Conservation (phyloP, 148 eudicot species). For the Rhododendron griersonianum region DNA sequence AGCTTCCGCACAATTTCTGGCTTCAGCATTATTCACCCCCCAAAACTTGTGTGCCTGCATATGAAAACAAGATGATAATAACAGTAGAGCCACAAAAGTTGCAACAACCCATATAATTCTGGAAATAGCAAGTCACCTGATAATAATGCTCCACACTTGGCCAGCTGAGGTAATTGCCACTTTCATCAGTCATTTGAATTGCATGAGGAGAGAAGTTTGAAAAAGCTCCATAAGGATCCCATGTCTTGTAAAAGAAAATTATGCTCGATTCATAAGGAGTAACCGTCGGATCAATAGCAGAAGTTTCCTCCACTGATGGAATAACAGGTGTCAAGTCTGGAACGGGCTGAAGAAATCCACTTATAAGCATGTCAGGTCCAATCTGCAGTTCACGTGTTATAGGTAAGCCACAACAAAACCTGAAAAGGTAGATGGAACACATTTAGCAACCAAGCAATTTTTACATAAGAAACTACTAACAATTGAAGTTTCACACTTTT, state of each 20-base stretch:
- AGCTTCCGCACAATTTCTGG: constrained; percentile 53
- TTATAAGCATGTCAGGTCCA: constrained; percentile 94
- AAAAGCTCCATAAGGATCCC: constrained; percentile 97
- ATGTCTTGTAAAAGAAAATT: constrained; percentile 81
- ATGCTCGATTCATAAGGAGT: constrained; percentile 71
- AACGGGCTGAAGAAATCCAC: constrained; percentile 94
- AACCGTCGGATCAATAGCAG: constrained; percentile 76
- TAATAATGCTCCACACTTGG: constrained; percentile 95
- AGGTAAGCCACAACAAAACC: constrained; percentile 3
- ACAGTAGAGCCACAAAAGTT: neutral
- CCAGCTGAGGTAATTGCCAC: constrained; percentile 63
- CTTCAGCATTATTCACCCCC: constrained; percentile 62
- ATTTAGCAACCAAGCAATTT: neutral
- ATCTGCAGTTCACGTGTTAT: constrained; percentile 39
- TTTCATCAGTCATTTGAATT: constrained; percentile 65
- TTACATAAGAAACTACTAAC: neutral
- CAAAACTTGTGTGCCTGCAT: constrained; percentile 85
- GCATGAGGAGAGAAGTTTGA: constrained; percentile 95
- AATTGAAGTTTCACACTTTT: neutral
- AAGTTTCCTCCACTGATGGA: constrained; percentile 80
- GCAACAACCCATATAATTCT: neutral
- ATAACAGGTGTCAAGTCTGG: constrained; percentile 78
- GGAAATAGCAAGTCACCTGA: constrained; percentile 47
- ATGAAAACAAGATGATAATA: neutral
- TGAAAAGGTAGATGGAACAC: constrained; percentile 3